Percentiles rank a stretch among this genome's conserved stretches.
phyloP scores from a whole-genome alignment of 805 yeast species.

The Geotrichum ghanense region DNA sequence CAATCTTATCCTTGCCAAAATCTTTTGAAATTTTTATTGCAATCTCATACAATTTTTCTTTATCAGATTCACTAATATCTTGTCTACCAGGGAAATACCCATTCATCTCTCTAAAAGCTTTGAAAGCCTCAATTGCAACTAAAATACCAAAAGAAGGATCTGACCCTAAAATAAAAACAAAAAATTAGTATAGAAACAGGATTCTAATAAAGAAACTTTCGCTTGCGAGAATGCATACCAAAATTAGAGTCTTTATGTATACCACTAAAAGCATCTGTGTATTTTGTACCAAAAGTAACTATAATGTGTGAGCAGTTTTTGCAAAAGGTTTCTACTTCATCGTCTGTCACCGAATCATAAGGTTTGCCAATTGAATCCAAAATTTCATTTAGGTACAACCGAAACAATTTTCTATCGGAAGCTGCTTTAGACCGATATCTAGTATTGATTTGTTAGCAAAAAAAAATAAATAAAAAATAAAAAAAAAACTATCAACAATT shows the following conservation, averaged over 20 bases:
- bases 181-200: not conserved
- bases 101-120: conserved; percentile 14
- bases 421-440: conserved; percentile 43
- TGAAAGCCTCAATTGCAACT: conserved; percentile 17
- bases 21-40: conserved; percentile 4
- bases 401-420: conserved; percentile 35
- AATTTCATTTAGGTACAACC: conserved; percentile 24
- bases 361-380: conserved; percentile 23
- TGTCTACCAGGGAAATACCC: conserved; percentile 1
- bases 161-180: conserved; percentile 8
- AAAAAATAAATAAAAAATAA: not conserved
- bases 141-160: conserved; percentile 15
- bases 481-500: too few species aligned
- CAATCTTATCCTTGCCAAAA: conserved; percentile 7
- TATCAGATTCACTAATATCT: not conserved
- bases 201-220: too few species aligned
- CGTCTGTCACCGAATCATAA: conserved; percentile 24
- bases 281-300: conserved; percentile 35
- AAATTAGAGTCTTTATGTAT: conserved; percentile 1
- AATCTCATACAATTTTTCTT: not conserved
- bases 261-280: conserved; percentile 12
- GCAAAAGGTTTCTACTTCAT: conserved; percentile 40
- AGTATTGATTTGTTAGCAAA: not conserved
- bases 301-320: conserved; percentile 46
- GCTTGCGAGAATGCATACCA: not conserved